Base-by-base conservation (phyloP, 1,284 basidiomycete species). In the Papiliotrema nemorosa region DNA sequence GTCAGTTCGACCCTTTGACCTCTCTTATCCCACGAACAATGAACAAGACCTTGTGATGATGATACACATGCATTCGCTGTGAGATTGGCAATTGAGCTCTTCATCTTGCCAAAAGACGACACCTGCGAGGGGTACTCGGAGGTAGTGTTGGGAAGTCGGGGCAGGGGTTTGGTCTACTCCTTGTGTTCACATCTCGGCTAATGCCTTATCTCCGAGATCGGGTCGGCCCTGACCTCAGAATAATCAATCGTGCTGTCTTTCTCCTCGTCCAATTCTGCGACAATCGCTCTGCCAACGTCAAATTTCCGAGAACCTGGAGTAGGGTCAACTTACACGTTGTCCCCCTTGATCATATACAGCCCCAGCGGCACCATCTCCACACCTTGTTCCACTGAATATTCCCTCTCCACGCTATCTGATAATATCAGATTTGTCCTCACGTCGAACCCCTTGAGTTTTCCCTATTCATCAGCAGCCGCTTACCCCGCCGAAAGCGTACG, bases 341-440 rank as follows among this genome's bases (percentile, higher is more conserved):
- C 94, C 2, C 94, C 94, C 67, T 97, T 90, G 64, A 98, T 88
- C 60, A 99, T 84, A 74, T 98, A 98, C 42, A 98, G 78, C 1
- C 94, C 94, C n/a, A 98, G 78, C 0, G 90, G 87, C 12, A 94
- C 85, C 78, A 97, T 91, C 75, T 97, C 90, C 27, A 97, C 91
- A 21, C 88, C 88, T 66, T 88, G 87, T 16, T 98, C 93, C 50
- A 81, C 75, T 64, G 87, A 88, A 73, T 88, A 96, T 31, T 94
- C 85, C 60, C 92, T 83, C 72, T 97, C 92, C 66, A 87, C 88
- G 49, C 85, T 88, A 68, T 91, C 87, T 20, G 90, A 86, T 43
- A 97, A 82, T 55, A 96, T 90, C 62, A 96, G 82, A 72, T 96
- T 96, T 36, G 89, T 90, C 73, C 88, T 89, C 75, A 90, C 85